Evolutionary conservation across 768 basidiomycete genomes (phyloP).

Genomic region (Panus rudis): DNA sequence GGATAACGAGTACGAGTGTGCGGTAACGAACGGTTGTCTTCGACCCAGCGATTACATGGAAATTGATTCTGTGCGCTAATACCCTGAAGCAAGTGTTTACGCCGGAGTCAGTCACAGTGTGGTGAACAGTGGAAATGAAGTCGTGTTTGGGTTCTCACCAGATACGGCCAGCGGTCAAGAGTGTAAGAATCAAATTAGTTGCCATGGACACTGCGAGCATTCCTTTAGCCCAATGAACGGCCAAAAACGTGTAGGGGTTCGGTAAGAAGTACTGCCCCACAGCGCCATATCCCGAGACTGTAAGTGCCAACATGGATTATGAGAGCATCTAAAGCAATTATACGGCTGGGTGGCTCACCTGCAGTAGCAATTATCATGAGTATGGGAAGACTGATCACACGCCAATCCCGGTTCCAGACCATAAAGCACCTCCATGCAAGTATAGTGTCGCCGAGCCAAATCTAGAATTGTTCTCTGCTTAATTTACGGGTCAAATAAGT

Average conservation of each 20-base stretch:
- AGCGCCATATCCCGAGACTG: conserved; percentile 7
- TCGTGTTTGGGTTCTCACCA: conserved; percentile 2
- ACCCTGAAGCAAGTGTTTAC: background rate
- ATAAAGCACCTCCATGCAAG: conserved; percentile 8
- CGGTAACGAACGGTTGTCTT: conserved; percentile 4
- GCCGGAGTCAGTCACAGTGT: background rate
- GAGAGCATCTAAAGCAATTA: background rate
- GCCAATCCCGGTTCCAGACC: conserved; percentile 4
- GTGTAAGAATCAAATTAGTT: conserved; percentile 10
- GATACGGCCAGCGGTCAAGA: conserved; percentile 7
- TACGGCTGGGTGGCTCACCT: background rate
- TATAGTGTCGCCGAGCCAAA: conserved; percentile 8
- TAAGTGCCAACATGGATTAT: background rate
- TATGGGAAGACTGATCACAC: conserved; percentile 1
- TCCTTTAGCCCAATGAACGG: conserved; percentile 1
- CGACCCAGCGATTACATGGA: background rate
- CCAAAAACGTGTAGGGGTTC: background rate
- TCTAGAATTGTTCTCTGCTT: too few relatives aligned
- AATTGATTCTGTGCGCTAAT: background rate
- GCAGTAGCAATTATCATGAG: conserved; percentile 1
- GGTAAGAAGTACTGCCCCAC: conserved; percentile 3
- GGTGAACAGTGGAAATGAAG: background rate
- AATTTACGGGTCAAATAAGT: too few relatives aligned
- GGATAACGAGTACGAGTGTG: conserved; percentile 8
- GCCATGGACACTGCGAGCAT: conserved; percentile 9